Evolutionary conservation across 2,329 filamentous ascomycete genomes (phyloP).

Genomic region (Seiridium cupressi): DNA sequence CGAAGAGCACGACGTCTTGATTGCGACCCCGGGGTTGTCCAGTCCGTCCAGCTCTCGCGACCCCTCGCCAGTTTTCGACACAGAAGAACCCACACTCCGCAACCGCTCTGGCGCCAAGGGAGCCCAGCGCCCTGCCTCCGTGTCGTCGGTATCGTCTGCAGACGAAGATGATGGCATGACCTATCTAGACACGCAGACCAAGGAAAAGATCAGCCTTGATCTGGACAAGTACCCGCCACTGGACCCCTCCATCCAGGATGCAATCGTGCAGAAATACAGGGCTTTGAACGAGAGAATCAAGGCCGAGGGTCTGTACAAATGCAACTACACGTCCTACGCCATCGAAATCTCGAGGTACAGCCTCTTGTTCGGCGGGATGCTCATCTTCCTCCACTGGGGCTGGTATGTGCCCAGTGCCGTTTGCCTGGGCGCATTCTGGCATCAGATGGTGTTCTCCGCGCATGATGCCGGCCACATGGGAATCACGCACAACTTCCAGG

Average conservation of each 20-base stretch:
- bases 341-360: slow-evolving; percentile 73
- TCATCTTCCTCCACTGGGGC: slow-evolving; percentile 58
- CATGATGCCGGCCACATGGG: slow-evolving; percentile 98
- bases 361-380: slow-evolving; percentile 60
- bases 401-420: slow-evolving; percentile 71
- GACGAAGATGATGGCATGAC: slow-evolving; percentile 52
- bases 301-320: slow-evolving; percentile 76
- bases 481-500: slow-evolving; percentile 86
- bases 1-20: too few relatives aligned
- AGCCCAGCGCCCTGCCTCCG: slow-evolving; percentile 42
- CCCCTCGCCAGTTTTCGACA: slow-evolving; percentile 50
- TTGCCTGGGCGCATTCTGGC: slow-evolving; percentile 84
- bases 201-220: slow-evolving; percentile 73
- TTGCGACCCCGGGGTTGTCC: slow-evolving; percentile 30
- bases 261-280: slow-evolving; percentile 81
- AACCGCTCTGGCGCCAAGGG: slow-evolving; percentile 24
- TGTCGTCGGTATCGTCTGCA: slow-evolving; percentile 58
- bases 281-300: slow-evolving; percentile 68
- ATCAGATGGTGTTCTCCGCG: slow-evolving; percentile 89
- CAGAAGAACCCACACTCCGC: slow-evolving; percentile 25
- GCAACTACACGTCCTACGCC: slow-evolving; percentile 78
- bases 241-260: slow-evolving; percentile 69
- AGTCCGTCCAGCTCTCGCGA: slow-evolving; percentile 53
- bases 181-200: slow-evolving; percentile 71
- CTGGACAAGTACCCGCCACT: slow-evolving; percentile 77